Base-by-base conservation (phyloP, 2,329 filamentous ascomycete genomes). In the Pochonia chlamydosporia region DNA sequence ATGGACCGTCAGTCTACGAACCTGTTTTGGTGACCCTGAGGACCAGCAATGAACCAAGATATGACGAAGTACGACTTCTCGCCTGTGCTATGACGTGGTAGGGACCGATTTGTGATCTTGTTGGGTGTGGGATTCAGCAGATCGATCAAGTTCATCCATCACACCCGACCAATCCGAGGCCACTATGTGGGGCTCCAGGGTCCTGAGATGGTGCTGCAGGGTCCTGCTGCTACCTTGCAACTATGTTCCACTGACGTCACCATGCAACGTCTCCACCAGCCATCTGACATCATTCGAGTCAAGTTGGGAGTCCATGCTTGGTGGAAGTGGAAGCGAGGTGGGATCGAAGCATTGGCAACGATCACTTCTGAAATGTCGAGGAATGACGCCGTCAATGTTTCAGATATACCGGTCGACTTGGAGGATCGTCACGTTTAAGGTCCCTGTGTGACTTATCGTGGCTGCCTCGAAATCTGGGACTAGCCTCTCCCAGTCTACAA, bases 31-130 rank as follows among this genome's bases (percentile, higher is more conserved):
- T 39, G 35, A 18, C 35, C 20, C 21, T 18, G 35, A 6, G 18
- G 13, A 23, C 20, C 5, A 21, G 20, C 33, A n/a, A 18, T 16
- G n/a, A 36, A 36, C 16, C 47, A 39, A 50, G 48, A 42, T 45
- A 58, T 56, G 56, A 61, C 59, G 59, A 48, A 52, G 44, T 52
- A 61, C 61, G 59, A 59, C 57, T 56, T 61, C 54, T 57, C 56
- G 52, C n/a, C 42, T 20, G 36, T 44, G 16, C 24, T 28, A 49
- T 46, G 43, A 49, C 43, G 47, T 43, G 16, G 7, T 44, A 7
- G 8, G 41, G 10, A 41, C 37, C 43, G 47, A 45, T 49, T 44
- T 26, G 42, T 25, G 13, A 23, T n/a, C n/a, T n/a, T 13, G 23
- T 26, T 41, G 13, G 24, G 30, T 43, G 39, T 36, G 45, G 39